These are phyloP conservation scores for Amborella trichopoda DNA, from an alignment of 164 flowering plant species.

Conservation along the genomic window DNA sequence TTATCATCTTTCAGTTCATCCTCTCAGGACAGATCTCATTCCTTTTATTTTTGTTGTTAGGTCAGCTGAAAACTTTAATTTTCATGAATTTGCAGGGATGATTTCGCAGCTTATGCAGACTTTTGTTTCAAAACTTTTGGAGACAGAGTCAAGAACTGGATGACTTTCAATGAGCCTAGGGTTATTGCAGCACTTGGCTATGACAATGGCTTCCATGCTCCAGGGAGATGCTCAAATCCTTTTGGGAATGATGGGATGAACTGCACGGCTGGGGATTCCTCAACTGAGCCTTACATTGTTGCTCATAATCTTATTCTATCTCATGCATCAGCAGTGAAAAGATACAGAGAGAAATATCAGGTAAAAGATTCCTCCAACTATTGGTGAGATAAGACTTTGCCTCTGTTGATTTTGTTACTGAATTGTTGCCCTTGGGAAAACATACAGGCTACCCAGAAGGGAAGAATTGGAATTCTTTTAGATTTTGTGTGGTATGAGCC, in stretches of 20 bases:
- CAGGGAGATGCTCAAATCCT: constrained; percentile 54
- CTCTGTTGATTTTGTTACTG: not conserved
- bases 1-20: too few species aligned
- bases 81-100: constrained; percentile 53
- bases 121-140: constrained; percentile 71
- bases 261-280: constrained; percentile 56
- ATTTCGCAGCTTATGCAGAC: constrained; percentile 55
- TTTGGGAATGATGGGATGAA: too few species aligned
- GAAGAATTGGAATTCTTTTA: constrained; percentile 59
- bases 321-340: constrained; percentile 56
- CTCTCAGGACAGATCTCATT: too few species aligned
- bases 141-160: constrained; percentile 74
- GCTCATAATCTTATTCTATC: constrained; percentile 53
- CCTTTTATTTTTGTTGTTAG: too few species aligned
- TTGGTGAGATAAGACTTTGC: too few species aligned
- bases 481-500: constrained; percentile 80
- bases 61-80: too few species aligned
- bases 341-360: constrained; percentile 52
- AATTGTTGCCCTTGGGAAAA: not conserved
- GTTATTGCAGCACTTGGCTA: constrained; percentile 71
- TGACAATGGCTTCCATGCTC: constrained; percentile 55
- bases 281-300: constrained; percentile 65
- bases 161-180: constrained; percentile 69
- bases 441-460: constrained; percentile 41
- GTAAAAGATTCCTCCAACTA: too few species aligned